Base-by-base conservation (phyloP, 768 basidiomycete species). In the Hypsizygus marmoreus region DNA sequence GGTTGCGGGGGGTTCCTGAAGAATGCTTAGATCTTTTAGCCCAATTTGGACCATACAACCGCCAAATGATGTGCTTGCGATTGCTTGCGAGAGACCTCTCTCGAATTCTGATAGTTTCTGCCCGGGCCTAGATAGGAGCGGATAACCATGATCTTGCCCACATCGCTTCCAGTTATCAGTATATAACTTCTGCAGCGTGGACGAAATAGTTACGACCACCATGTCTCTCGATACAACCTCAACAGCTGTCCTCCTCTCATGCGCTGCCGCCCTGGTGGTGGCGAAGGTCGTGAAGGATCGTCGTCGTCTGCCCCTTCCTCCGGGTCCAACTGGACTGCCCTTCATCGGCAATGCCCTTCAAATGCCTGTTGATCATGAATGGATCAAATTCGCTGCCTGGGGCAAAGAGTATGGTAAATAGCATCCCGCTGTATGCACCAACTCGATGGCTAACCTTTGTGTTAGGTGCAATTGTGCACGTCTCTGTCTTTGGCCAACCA, bases 401-500 rank as follows among this genome's bases (percentile, higher is more conserved):
- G 40, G 40, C 10, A 48, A 35, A 32, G n/a, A 30, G 13, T 48
- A 41, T 17, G 40, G 47, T 48, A n/a, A n/a, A n/a, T n/a, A n/a
- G n/a, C n/a, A n/a, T n/a, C n/a, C n/a, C n/a, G n/a, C n/a, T n/a
- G n/a, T n/a, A n/a, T n/a, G n/a, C n/a, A n/a, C n/a, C n/a, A n/a
- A n/a, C n/a, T n/a, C n/a, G n/a, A n/a, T n/a, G n/a, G n/a, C n/a
- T n/a, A n/a, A n/a, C n/a, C n/a, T n/a, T n/a, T n/a, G n/a, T n/a
- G n/a, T n/a, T n/a, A n/a, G n/a, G n/a, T n/a, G n/a, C n/a, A n/a
- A n/a, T n/a, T n/a, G n/a, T n/a, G n/a, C n/a, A n/a, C n/a, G n/a
- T n/a, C n/a, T 40, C 49, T 8, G 35, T 53, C 8, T 32, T 61
- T 4, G 57, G 60, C 5, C 52, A 51, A 12, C 42, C 55, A 7